Conservation (phyloP, 2,329 filamentous ascomycete genomes). For the Aureobasidium mangrovei region DNA sequence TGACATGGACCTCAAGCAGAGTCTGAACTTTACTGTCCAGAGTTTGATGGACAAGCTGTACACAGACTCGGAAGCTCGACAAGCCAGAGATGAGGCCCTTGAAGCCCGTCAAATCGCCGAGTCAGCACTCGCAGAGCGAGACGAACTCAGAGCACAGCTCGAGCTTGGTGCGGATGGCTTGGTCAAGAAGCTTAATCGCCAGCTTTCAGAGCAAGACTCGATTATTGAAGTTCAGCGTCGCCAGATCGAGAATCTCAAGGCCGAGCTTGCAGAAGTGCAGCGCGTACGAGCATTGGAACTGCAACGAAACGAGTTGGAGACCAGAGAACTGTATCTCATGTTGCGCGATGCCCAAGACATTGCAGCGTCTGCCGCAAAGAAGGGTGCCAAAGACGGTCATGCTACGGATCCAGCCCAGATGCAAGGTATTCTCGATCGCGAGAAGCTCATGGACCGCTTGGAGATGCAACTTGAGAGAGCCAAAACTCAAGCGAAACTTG, state of each 20-base stretch:
- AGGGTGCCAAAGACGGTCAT: constrained; percentile 43
- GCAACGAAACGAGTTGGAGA: constrained; percentile 92
- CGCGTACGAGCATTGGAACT: constrained; percentile 80
- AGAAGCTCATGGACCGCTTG: constrained; percentile 83
- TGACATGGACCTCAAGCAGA: constrained; percentile 96
- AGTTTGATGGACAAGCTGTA: constrained; percentile 90
- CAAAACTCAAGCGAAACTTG: constrained; percentile 95
- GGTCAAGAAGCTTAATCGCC: constrained; percentile 84
- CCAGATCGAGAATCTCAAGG: constrained; percentile 80
- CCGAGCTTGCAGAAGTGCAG: constrained; percentile 80
- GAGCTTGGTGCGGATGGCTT: constrained; percentile 89
- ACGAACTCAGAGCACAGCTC: constrained; percentile 83
- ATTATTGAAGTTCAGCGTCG: constrained; percentile 84
- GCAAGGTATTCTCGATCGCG: constrained; percentile 88
- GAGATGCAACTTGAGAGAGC: constrained; percentile 94
- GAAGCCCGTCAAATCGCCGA: constrained; percentile 90
- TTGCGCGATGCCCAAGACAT: constrained; percentile 94
- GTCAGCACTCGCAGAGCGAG: constrained; percentile 88
- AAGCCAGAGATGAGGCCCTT: constrained; percentile 82
- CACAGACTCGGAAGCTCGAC: constrained; percentile 88
- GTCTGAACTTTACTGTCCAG: constrained; percentile 94
- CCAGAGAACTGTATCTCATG: constrained; percentile 95
- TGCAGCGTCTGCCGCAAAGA: constrained; percentile 75
- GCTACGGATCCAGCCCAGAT: constrained; percentile 65
- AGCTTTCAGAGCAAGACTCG: constrained; percentile 83